phyloP scores from a whole-genome alignment of 768 basidiomycete genomes.

The Polyporus arcularius region DNA sequence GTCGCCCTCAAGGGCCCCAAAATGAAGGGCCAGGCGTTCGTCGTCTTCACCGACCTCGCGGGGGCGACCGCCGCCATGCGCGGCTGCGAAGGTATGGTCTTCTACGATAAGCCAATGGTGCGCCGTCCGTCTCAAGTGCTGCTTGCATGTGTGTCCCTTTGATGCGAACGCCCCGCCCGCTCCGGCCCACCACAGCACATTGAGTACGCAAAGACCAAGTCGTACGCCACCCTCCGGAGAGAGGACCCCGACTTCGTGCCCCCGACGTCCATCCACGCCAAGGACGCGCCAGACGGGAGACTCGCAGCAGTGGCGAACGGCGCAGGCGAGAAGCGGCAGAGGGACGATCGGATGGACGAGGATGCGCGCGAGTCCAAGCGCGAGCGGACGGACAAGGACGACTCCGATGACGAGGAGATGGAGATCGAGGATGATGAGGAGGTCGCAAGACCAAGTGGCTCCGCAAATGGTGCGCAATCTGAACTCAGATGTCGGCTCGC shows the following conservation, averaged over 20 bases:
- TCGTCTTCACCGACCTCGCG: slow-evolving; percentile 91
- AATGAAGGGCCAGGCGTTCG: slow-evolving; percentile 94
- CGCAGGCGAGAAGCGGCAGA: slow-evolving; percentile 59
- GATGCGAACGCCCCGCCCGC: slow-evolving; percentile 27
- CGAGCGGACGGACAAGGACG: slow-evolving; percentile 60
- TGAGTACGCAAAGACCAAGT: slow-evolving; percentile 87
- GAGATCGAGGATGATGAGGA: slow-evolving; percentile 93
- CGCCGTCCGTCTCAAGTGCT: slow-evolving; percentile 34
- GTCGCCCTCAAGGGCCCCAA: slow-evolving; percentile 83
- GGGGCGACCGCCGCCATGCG: slow-evolving; percentile 92
- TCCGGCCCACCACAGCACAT: slow-evolving; percentile 62
- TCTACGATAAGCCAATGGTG: slow-evolving; percentile 92
- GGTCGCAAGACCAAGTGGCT: slow-evolving; percentile 25
- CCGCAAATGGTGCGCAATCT: slow-evolving; percentile 30
- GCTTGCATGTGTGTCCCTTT: slow-evolving; percentile 27
- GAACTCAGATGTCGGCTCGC: slow-evolving; percentile 4
- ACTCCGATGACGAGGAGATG: slow-evolving; percentile 83
- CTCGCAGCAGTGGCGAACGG: slow-evolving; percentile 17
- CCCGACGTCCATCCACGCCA: slow-evolving; percentile 65
- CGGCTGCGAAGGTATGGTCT: slow-evolving; percentile 88
- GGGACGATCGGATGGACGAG: slow-evolving; percentile 62
- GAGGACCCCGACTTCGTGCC: slow-evolving; percentile 84
- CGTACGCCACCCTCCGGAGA: slow-evolving; percentile 75
- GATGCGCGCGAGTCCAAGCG: slow-evolving; percentile 64
- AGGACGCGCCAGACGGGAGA: slow-evolving; percentile 25